Percentiles rank a stretch among this genome's conserved stretches.
Evolutionary conservation across 179 eudicot genomes (phyloP).

Genomic region (Camellia oleifera): DNA sequence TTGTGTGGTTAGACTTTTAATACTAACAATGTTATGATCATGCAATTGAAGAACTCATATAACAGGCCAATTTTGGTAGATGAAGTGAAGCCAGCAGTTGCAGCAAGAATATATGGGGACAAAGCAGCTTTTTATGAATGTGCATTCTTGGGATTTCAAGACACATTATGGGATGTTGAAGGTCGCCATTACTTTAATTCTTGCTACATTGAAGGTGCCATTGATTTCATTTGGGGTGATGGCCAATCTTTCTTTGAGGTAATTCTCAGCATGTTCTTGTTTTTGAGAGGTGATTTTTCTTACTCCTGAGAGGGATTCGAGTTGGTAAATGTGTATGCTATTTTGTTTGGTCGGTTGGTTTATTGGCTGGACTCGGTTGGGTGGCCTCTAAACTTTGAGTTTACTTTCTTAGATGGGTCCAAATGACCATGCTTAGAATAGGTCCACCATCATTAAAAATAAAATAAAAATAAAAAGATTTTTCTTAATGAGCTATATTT

Average conservation of each 20-base stretch:
- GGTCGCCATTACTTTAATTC: conserved; percentile 49
- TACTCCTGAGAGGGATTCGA: too few species aligned
- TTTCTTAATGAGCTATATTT: too few species aligned
- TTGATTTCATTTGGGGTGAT: conserved; percentile 49
- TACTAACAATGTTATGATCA: not conserved
- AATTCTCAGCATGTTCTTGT: not conserved
- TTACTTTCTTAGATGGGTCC: too few species aligned
- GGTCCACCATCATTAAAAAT: too few species aligned
- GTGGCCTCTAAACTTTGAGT: too few species aligned
- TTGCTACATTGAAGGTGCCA: conserved; percentile 43
- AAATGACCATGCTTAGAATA: too few species aligned
- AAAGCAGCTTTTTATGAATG: conserved; percentile 36
- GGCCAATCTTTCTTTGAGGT: conserved; percentile 54
- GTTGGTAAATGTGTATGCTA: too few species aligned
- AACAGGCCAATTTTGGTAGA: not conserved
- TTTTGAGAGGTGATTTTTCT: too few species aligned
- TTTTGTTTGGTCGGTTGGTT: too few species aligned
- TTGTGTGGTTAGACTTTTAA: too few species aligned
- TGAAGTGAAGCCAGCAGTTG: conserved; percentile 22
- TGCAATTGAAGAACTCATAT: not conserved
- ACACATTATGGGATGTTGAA: conserved; percentile 38
- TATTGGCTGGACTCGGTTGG: too few species aligned
- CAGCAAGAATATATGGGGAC: conserved; percentile 32
- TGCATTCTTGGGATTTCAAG: conserved; percentile 45
- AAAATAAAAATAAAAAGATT: too few species aligned